phyloP scores from a whole-genome alignment of 495 filamentous ascomycete species.

The Talaromyces stipitatus region DNA sequence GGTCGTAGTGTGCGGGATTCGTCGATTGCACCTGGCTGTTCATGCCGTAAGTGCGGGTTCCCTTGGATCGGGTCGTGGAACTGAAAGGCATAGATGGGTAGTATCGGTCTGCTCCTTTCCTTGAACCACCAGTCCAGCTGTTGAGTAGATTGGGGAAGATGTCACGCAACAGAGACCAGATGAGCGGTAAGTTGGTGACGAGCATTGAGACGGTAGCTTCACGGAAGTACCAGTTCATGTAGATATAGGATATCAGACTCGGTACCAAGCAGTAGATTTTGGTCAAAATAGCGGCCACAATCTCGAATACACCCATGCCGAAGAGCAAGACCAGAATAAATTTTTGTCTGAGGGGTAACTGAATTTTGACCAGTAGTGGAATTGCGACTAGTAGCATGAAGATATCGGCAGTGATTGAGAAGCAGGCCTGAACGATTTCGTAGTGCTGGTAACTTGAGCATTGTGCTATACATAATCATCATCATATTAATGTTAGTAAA shows the following conservation, averaged over 20 bases:
- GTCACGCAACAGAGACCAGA: conserved; percentile 55
- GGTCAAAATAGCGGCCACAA: conserved; percentile 55
- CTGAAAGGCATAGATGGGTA: conserved; percentile 32
- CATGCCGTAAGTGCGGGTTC: conserved; percentile 24
- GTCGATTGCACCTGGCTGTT: conserved; percentile 24
- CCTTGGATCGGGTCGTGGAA: conserved; percentile 22
- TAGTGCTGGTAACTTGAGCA: conserved; percentile 46
- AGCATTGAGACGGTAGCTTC: conserved; percentile 59
- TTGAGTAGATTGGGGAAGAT: conserved; percentile 44
- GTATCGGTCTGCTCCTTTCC: conserved; percentile 24
- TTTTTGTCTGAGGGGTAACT: conserved; percentile 49
- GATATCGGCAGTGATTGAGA: conserved; percentile 60
- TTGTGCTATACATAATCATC: conserved; percentile 23
- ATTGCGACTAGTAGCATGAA: conserved; percentile 58
- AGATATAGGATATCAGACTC: conserved; percentile 39
- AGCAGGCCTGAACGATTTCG: conserved; percentile 41
- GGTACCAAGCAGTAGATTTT: conserved; percentile 61
- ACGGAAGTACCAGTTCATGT: conserved; percentile 67
- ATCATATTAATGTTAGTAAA: background rate
- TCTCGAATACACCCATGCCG: conserved; percentile 59
- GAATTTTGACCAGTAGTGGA: conserved; percentile 51
- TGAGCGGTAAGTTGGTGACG: conserved; percentile 58
- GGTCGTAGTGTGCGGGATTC: conserved; percentile 16
- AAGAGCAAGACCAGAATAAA: conserved; percentile 44
- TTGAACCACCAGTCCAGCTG: conserved; percentile 39